Base-by-base conservation (phyloP, 176 grass and related monocot genomes). In the Eremochloa ophiuroides region DNA sequence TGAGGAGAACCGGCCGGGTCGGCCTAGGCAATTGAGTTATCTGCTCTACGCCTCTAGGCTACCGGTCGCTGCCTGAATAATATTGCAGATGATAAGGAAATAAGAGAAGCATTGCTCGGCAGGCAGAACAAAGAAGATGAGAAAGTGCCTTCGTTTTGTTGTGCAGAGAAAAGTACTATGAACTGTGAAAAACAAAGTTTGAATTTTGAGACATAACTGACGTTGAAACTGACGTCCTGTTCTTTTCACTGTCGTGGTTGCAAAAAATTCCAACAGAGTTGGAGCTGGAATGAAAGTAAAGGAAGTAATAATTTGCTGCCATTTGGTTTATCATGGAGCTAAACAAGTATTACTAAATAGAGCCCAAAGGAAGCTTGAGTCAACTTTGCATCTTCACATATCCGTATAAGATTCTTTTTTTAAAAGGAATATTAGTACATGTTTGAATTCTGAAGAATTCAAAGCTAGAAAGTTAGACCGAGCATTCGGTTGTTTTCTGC, bases 371-470 rank as follows among this genome's bases (percentile, higher is more conserved):
- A 60, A 28, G 29, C 17, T 69, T 75, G 4, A 37, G 73, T 76
- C 25, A 76, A 51, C 25, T 18, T 16, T 40, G n/a, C 40, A 48
- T 28, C 44, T 26, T 17, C 9, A 8, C 10, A 7, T 69, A 1
- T 12, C 34, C 22, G 10, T 39, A 67, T 61, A 28, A 67, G 18
- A 39, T 67, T 28, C 34, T 39, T 67, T 30, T 38, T 39, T 39
- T 38, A 17, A 3, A 4, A 4, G 16, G 31, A 67, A 39, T 8
- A 37, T 75, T 1, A 67, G 35, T 86, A 40, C 23, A 67, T 38
- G 72, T 48, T 27, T 82, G 79, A 82, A 78, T 6, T 61, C n/a
- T 65, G 44, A 38, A 56, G 38, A 22, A 20, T 88, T 65, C 66
- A 66, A 66, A 55, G 26, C 26, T 14, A 44, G 18, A 62, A 28